A percentile compares a stretch with the other conserved stretches of the same genome.
Evolutionary conservation across 805 yeast genomes (phyloP).

Genomic region (Myxozyma nipponensis): DNA sequence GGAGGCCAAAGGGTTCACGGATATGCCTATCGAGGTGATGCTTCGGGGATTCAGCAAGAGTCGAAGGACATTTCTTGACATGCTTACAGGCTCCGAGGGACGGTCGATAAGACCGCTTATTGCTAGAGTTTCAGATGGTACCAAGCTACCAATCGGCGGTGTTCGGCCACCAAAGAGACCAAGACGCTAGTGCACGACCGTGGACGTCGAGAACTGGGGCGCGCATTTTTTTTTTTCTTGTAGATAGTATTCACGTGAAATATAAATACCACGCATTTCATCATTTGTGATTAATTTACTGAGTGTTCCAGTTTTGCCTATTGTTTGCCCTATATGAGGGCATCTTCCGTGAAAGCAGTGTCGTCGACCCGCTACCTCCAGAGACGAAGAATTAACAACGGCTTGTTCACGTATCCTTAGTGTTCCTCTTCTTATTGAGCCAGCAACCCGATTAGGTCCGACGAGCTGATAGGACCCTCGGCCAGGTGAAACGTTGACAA

Average conservation of each 20-base stretch:
- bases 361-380: too few relatives aligned
- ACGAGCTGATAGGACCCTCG: too few relatives aligned
- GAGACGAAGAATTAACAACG: too few relatives aligned
- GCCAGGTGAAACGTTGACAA: too few relatives aligned
- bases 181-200: conserved; percentile 8
- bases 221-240: too few relatives aligned
- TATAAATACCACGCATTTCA: neutral
- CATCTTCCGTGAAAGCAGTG: too few relatives aligned
- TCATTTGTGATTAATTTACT: too few relatives aligned
- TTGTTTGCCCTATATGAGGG: too few relatives aligned
- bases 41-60: conserved; percentile 85
- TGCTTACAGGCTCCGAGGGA: conserved; percentile 88
- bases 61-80: conserved; percentile 78
- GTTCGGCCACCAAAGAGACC: conserved; percentile 67
- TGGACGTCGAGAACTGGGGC: neutral
- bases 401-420: too few relatives aligned
- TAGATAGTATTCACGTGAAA: neutral
- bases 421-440: too few relatives aligned
- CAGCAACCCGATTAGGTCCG: too few relatives aligned
- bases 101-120: conserved; percentile 59
- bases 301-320: too few relatives aligned
- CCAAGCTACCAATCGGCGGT: conserved; percentile 90
- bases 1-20: conserved; percentile 56
- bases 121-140: conserved; percentile 68
- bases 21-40: conserved; percentile 64